A percentile compares a stretch with the other conserved stretches of the same genome.
Conservation (phyloP, 2,329 filamentous ascomycete species). For the Nemania serpens region DNA sequence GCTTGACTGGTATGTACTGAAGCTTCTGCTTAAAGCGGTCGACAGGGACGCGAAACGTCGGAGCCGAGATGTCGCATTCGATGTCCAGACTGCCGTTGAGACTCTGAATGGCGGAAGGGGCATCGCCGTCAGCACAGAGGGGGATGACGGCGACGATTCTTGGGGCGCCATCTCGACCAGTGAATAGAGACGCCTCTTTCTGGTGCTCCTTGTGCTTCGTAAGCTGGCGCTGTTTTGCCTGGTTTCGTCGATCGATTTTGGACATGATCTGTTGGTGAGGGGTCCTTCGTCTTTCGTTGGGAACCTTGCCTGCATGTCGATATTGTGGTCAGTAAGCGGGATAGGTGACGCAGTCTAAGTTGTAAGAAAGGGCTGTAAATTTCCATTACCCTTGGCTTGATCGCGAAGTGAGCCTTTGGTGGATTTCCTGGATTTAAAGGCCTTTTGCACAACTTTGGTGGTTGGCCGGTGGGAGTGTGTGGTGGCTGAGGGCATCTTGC, state of each 20-base stretch:
- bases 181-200: conserved; percentile 78
- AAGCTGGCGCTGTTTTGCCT: conserved; percentile 86
- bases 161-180: conserved; percentile 84
- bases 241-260: conserved; percentile 93
- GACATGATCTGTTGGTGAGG: conserved; percentile 97
- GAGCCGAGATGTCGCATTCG: conserved; percentile 64
- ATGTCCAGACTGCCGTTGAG: conserved; percentile 83
- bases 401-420: conserved; percentile 88
- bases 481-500: conserved; percentile 73
- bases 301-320: conserved; percentile 70
- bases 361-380: neutral
- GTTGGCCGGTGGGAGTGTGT: conserved; percentile 89
- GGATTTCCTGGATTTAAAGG: conserved; percentile 90
- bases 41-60: conserved; percentile 69
- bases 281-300: conserved; percentile 81
- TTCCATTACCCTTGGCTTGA: conserved; percentile 71
- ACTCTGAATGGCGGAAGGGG: conserved; percentile 66
- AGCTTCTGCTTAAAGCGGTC: conserved; percentile 95
- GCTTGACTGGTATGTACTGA: conserved; percentile 77
- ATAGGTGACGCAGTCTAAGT: too few relatives aligned
- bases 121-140: conserved; percentile 74
- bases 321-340: neutral
- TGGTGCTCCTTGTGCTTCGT: conserved; percentile 83
- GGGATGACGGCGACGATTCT: conserved; percentile 88
- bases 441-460: conserved; percentile 85